Percentiles rank a stretch among this genome's conserved stretches.
These are phyloP conservation scores for Globisporangium okanoganense DNA, from an alignment of 352 stramenopile genomes.

Conservation along the genomic window DNA sequence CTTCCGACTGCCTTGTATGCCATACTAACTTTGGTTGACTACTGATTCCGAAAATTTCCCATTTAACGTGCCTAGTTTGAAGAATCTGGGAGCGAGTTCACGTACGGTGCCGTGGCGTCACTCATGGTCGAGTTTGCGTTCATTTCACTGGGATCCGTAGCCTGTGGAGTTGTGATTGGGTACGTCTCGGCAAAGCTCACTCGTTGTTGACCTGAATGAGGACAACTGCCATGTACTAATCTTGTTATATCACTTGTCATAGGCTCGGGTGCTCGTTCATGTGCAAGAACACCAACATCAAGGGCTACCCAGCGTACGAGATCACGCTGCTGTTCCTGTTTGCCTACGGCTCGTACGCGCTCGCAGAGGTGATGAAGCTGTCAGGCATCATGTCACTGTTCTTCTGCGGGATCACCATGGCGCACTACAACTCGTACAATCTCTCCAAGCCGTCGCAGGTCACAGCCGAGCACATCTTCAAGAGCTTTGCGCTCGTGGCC, in stretches of 20 bases:
- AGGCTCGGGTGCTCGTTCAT: conserved; percentile 80
- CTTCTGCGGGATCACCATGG: conserved; percentile 86
- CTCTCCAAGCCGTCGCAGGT: conserved; percentile 63
- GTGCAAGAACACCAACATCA: conserved; percentile 77
- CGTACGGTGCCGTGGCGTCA: conserved; percentile 44
- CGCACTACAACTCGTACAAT: conserved; percentile 82
- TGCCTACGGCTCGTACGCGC: conserved; percentile 62
- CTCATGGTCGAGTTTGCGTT: conserved; percentile 73
- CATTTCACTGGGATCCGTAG: conserved; percentile 79
- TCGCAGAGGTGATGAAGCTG: conserved; percentile 65
- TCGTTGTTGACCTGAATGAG: not conserved
- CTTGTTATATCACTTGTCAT: not conserved
- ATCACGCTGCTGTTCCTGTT: conserved; percentile 74
- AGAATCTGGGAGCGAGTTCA: conserved; percentile 77
- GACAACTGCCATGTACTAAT: not conserved
- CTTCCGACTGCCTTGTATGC: not conserved
- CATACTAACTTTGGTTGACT: not conserved
- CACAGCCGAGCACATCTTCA: conserved; percentile 71
- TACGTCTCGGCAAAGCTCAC: conserved; percentile 13
- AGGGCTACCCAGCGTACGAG: conserved; percentile 73
- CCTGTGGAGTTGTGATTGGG: conserved; percentile 70
- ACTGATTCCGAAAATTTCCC: conserved; percentile 2
- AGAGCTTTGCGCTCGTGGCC: conserved; percentile 63
- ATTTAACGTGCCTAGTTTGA: conserved; percentile 35
- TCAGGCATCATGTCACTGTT: conserved; percentile 92